Evolutionary conservation across 805 yeast genomes (phyloP).

Genomic region (Starmerella vitae): DNA sequence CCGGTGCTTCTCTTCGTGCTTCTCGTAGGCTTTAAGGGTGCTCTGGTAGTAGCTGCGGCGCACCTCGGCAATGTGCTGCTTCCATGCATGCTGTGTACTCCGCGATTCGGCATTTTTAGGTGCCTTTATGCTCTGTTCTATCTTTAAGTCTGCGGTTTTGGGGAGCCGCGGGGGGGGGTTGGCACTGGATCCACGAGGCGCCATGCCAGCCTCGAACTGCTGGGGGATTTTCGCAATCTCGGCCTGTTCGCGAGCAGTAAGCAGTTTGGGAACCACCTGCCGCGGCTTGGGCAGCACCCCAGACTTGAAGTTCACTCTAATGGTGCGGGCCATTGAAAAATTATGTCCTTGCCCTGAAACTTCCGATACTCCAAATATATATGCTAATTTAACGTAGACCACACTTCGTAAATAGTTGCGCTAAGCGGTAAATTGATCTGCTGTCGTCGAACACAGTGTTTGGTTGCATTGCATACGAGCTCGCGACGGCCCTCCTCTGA

Average conservation of each 20-base stretch:
- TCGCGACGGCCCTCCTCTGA: conserved; percentile 27
- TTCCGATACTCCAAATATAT: not conserved
- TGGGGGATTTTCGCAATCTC: conserved; percentile 42
- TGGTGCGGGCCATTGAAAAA: conserved; percentile 13
- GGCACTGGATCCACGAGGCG: conserved; percentile 49
- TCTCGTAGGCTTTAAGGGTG: conserved; percentile 44
- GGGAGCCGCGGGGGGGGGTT: conserved; percentile 37
- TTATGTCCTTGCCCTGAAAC: not conserved
- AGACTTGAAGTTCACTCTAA: conserved; percentile 40
- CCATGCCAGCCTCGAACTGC: conserved; percentile 50
- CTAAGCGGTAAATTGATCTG: conserved; percentile 19
- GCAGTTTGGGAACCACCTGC: conserved; percentile 50
- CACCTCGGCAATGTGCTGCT: conserved; percentile 42
- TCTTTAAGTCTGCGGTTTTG: conserved; percentile 43
- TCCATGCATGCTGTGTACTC: conserved; percentile 32
- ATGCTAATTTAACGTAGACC: conserved; percentile 30
- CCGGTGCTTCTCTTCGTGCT: conserved; percentile 34
- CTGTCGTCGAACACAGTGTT: conserved; percentile 37
- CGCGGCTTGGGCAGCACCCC: conserved; percentile 75
- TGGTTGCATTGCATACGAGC: conserved; percentile 28
- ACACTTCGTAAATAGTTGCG: conserved; percentile 35
- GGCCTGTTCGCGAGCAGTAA: conserved; percentile 22
- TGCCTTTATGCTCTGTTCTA: conserved; percentile 38
- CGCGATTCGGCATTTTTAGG: conserved; percentile 15
- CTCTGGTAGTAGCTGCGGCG: conserved; percentile 60